Percentiles rank a stretch among this genome's conserved stretches.
These are phyloP conservation scores for Pseudogymnoascus sp. DNA, from an alignment of 2,329 filamentous ascomycete genomes.

Conservation along the genomic window DNA sequence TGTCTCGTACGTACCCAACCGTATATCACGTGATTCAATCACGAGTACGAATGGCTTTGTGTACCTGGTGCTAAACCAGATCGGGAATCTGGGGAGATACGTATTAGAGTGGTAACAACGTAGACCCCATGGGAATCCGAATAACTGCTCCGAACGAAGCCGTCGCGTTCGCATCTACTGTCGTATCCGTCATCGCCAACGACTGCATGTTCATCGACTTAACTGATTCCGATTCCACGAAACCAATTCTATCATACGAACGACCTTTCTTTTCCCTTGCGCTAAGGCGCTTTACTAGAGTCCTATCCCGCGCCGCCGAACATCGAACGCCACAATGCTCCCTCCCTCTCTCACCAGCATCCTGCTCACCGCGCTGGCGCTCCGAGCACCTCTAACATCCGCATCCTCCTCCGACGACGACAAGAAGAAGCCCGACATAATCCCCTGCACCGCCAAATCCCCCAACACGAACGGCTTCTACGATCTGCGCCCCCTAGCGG, in stretches of 20 bases:
- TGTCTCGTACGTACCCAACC: too few relatives aligned
- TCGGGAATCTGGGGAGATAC: not conserved
- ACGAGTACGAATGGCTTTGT: not conserved
- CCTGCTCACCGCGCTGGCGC: conserved; percentile 21
- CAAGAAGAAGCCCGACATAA: conserved; percentile 19
- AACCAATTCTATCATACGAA: not conserved
- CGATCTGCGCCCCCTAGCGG: conserved; percentile 26
- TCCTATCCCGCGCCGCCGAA: not conserved
- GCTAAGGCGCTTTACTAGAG: not conserved
- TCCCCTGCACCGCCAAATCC: conserved; percentile 26
- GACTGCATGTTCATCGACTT: not conserved
- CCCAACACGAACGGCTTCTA: conserved; percentile 24
- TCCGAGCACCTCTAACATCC: conserved; percentile 19
- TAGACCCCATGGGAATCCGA: not conserved
- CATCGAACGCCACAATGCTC: conserved; percentile 18
- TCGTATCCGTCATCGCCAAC: not conserved
- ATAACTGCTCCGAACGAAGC: not conserved
- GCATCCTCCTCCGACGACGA: conserved; percentile 16
- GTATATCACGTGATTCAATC: not conserved
- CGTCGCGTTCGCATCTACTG: not conserved
- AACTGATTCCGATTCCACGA: not conserved
- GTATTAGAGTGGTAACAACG: not conserved
- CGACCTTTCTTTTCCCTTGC: not conserved
- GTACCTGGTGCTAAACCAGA: not conserved
- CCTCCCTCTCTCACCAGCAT: conserved; percentile 17